Evolutionary conservation across 2,329 filamentous ascomycete genomes (phyloP), one percentile per base, ranked within the genome.

Genomic region (Sporothrix euskadiensis): DNA sequence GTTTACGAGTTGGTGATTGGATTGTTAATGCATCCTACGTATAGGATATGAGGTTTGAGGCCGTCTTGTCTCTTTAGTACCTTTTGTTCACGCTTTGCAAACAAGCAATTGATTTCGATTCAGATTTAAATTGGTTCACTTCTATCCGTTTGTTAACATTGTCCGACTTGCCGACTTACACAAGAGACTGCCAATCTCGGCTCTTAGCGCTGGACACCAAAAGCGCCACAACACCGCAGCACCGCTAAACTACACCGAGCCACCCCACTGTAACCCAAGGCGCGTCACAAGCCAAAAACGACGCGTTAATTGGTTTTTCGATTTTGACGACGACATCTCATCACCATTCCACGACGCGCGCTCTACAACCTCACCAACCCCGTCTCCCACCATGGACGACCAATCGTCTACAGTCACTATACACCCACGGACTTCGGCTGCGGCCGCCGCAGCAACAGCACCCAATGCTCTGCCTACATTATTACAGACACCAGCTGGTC

Each of bases 401-500:
- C 41, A 39, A 4, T 54, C 57, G 35, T 63, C 54, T 9, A 47
- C 83, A 47, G 78, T 83, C 73, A 79, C 80, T 44, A 81, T 88
- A 19, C 81, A 87, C 74, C 84, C 83, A 54, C 49, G 69, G 70
- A 76, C 59, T 41, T 14, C 72, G 44, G 68, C 68, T 41, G 19
- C 72, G 44, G 68, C 68, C 14, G 35, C 35, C 35, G 35, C 35
- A 5, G 35, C 35, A 16, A 72, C 76, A n/a, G 71, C 78, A 1
- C 56, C 73, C 41, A 87, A 82, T 73, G 90, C 92, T 4, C 88
- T 98, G 4, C 96, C 96, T 1, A 81, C 87, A n/a, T 86, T 97
- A 75, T 88, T 98, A 19, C 92, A 94, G 78, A 98, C 95, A 0
- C 96, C 96, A 0, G 90, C 92, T 0, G 96, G 96, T 69, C 88